These are phyloP conservation scores for Pneumocystis sp. DNA, from an alignment of 1,139 yeast species.

Conservation along the genomic window DNA sequence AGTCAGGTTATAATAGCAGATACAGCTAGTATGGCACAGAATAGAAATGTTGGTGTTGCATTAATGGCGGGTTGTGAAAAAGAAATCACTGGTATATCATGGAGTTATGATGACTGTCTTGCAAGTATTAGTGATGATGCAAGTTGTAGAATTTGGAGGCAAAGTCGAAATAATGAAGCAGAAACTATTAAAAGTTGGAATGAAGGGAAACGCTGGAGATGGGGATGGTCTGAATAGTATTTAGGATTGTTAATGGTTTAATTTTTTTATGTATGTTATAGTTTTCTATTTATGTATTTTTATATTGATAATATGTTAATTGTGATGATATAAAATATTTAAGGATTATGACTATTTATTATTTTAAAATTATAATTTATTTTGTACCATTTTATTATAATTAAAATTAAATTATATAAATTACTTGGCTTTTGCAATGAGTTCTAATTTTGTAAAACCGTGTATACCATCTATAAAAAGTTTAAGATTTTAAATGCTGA, in stretches of 20 bases:
- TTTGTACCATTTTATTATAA: neutral
- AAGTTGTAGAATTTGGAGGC: slow-evolving; percentile 1
- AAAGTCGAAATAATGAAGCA: neutral
- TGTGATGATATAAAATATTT: neutral
- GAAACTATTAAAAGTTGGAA: neutral
- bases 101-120: neutral
- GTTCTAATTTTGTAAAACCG: neutral
- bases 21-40: neutral
- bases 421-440: neutral
- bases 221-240: neutral
- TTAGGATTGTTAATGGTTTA: neutral
- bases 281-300: neutral
- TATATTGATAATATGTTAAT: neutral
- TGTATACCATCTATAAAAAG: too few relatives aligned
- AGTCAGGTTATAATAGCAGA: neutral
- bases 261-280: neutral
- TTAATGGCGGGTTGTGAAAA: neutral
- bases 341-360: neutral
- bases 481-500: too few relatives aligned
- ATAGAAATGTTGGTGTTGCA: slow-evolving; percentile 1
- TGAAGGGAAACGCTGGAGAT: slow-evolving; percentile 1
- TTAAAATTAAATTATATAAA: neutral
- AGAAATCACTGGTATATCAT: slow-evolving; percentile 2
- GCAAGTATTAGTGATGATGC: slow-evolving; percentile 3
- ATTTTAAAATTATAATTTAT: neutral